Evolutionary conservation across 306 rosid species (phyloP), one percentile per base, ranked within the genome.

Genomic region (Casuarina cunninghamiana): DNA sequence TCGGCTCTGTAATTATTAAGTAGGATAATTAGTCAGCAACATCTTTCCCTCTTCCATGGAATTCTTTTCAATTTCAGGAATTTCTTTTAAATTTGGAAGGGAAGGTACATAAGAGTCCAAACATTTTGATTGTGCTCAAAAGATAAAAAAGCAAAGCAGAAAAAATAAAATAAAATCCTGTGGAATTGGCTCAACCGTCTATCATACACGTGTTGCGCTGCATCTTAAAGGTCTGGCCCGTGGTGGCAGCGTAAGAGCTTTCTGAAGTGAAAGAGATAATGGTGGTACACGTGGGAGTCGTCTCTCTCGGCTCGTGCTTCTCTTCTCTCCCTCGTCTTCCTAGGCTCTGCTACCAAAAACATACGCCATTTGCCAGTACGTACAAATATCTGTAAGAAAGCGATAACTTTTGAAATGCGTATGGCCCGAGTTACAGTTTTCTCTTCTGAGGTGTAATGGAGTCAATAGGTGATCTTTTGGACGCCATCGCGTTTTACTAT

Each of bases 351-450:
- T 84, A 83, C 83, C 49, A 75, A 91, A 90, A 82, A 81, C 84
- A 78, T 86, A 85, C 80, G 74, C 71, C 87, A 74, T 75, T 74
- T 78, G 45, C 86, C 72, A 72, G 97, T 91, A 66, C 84, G 96
- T 87, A 46, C 50, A 15, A 37, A 42, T 6, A 7, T 66, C 49
- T 1, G 10, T 66, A 6, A 17, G 17, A 66, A 66, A n/a, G 38
- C 12, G 9, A 61, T 12, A 10, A 61, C 35, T 4, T 32, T 37
- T 26, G 4, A 69, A 2, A 65, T 75, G 41, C 42, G 8, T 10
- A 73, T 80, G 50, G 69, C 38, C 49, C 69, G 54, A 8, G 26
- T 61, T 76, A 12, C 68, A 71, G 69, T 62, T 75, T 46, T 77
- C 5, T 46, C 53, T 65, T 49, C 77, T 9, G 4, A 60, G 76